Percentiles rank a stretch among this genome's conserved stretches.
These are phyloP conservation scores for Solanum hybrid DNA, from an alignment of 305 asterid species.

Conservation along the genomic window DNA sequence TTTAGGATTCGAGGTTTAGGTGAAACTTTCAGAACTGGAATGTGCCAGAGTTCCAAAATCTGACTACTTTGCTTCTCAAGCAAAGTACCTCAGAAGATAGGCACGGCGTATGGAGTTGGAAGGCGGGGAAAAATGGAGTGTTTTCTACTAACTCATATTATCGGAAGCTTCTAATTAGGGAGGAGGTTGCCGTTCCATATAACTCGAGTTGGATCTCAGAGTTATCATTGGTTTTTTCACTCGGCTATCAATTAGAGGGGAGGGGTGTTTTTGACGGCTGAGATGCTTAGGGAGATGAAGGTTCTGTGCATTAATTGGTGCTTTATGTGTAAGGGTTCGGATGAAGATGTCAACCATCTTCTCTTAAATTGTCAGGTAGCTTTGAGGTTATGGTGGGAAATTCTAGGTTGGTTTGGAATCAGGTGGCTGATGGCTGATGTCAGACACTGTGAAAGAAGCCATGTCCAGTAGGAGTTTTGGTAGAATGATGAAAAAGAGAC, in stretches of 20 bases:
- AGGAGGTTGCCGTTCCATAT: background rate
- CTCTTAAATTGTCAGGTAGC: background rate
- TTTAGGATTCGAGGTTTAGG: background rate
- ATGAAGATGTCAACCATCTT: background rate
- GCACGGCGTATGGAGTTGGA: background rate
- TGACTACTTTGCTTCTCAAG: background rate
- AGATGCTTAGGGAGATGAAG: background rate
- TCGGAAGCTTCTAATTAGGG: background rate
- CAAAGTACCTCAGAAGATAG: background rate
- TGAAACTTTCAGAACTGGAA: background rate
- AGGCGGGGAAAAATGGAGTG: background rate
- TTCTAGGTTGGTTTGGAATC: background rate
- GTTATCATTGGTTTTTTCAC: background rate
- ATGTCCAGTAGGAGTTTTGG: background rate
- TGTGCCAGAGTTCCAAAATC: background rate
- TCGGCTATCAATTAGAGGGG: background rate
- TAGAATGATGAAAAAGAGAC: background rate
- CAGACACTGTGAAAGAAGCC: background rate
- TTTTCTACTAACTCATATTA: background rate
- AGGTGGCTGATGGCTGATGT: background rate
- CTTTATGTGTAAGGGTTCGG: background rate
- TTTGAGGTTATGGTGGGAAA: background rate
- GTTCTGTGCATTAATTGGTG: background rate
- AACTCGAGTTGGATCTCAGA: background rate
- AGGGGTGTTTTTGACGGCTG: background rate